A percentile compares a stretch with the other conserved stretches of the same genome.
Conservation (phyloP, 2,329 filamentous ascomycete species). For the Aspergillus sp. region DNA sequence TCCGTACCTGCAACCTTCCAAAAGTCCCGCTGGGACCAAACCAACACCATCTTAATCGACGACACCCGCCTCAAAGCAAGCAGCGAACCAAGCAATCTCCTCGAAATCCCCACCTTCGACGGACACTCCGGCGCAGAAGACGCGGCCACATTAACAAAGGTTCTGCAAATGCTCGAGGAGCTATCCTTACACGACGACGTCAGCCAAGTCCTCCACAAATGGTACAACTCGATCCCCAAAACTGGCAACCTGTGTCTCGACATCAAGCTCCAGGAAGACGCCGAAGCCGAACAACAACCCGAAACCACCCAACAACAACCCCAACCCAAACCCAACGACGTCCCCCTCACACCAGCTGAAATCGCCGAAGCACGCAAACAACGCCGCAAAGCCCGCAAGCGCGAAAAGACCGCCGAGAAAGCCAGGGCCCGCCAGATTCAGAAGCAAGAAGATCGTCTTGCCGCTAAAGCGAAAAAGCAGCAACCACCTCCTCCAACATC, state of each 20-base stretch:
- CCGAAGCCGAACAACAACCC: not conserved
- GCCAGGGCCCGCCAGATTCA: not conserved
- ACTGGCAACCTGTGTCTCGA: slow-evolving; percentile 22
- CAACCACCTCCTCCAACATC: not conserved
- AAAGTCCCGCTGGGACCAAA: slow-evolving; percentile 67
- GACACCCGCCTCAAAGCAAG: slow-evolving; percentile 79
- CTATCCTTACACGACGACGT: slow-evolving; percentile 53
- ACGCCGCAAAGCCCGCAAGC: slow-evolving; percentile 26
- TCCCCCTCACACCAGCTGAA: slow-evolving; percentile 9
- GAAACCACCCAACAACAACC: not conserved
- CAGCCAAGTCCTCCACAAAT: slow-evolving; percentile 44
- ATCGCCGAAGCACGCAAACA: slow-evolving; percentile 20
- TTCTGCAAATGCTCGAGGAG: slow-evolving; percentile 56
- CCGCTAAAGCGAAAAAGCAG: not conserved
- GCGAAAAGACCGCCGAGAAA: slow-evolving; percentile 20
- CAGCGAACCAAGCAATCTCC: slow-evolving; percentile 79
- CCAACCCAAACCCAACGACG: not conserved
- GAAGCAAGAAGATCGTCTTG: not conserved
- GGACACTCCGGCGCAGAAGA: slow-evolving; percentile 44
- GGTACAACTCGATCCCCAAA: slow-evolving; percentile 25
- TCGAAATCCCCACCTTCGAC: slow-evolving; percentile 77
- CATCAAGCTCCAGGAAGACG: slow-evolving; percentile 13
- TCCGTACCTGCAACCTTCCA: slow-evolving; percentile 8
- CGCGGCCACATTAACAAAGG: slow-evolving; percentile 50
- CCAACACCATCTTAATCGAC: slow-evolving; percentile 87